phyloP scores from a whole-genome alignment of 2,329 filamentous ascomycete species.

The Fusarium sp. region DNA sequence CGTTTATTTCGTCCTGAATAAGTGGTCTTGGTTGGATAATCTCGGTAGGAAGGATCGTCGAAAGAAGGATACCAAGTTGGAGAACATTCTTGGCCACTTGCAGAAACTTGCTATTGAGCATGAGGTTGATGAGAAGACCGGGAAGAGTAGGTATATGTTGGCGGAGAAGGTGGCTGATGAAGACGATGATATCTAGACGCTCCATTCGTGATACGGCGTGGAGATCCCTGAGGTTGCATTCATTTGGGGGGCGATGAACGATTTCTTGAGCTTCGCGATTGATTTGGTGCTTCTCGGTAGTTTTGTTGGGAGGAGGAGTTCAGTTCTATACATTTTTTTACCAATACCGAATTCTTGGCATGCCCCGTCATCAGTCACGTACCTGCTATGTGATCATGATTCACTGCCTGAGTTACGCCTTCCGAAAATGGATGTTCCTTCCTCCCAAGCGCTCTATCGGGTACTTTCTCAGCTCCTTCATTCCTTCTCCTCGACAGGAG shows the following conservation, averaged over 20 bases:
- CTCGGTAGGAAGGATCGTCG: constrained; percentile 26
- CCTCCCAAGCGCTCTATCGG: background rate
- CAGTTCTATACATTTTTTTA: accelerated
- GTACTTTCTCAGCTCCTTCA: background rate
- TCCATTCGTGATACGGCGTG: accelerated
- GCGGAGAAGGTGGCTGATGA: constrained; percentile 26
- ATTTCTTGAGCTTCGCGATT: background rate
- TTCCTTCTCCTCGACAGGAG: background rate
- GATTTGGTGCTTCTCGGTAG: background rate
- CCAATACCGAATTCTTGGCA: no score
- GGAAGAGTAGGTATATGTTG: constrained; percentile 20
- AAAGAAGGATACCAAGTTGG: constrained; percentile 27
- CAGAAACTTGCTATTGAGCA: constrained; percentile 34
- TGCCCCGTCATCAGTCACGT: no score
- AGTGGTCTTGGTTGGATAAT: constrained; percentile 31
- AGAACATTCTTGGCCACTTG: constrained; percentile 26
- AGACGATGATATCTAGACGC: constrained; percentile 26
- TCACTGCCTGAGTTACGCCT: background rate
- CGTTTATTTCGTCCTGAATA: constrained; percentile 29
- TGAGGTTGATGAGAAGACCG: constrained; percentile 33
- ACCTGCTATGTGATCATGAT: background rate
- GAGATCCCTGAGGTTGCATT: no score
- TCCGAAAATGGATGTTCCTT: background rate
- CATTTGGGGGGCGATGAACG: no score
- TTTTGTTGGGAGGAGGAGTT: background rate